Evolutionary conservation across 345 rosid genomes (phyloP).

Genomic region (Rhodamnia argentea): DNA sequence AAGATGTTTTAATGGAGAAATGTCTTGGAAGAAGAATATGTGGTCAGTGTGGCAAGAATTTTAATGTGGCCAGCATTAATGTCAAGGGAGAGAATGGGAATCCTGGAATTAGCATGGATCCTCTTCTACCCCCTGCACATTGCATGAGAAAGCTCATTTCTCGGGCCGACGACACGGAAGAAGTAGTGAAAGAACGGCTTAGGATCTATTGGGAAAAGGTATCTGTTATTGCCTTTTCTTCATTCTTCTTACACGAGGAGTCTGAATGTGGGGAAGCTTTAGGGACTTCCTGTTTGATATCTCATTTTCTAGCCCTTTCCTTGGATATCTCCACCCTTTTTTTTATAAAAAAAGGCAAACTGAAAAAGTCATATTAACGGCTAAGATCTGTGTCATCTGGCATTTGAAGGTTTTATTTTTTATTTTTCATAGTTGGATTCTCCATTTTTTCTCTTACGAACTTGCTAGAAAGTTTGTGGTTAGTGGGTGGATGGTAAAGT

Average conservation of each 20-base stretch:
- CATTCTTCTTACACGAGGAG: neutral
- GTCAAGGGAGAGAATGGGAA: constrained; percentile 64
- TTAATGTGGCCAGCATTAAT: constrained; percentile 64
- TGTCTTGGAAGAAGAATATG: constrained; percentile 94
- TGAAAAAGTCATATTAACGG: neutral
- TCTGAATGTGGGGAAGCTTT: neutral
- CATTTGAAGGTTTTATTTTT: neutral
- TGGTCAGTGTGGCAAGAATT: constrained; percentile 69
- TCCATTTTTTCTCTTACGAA: neutral
- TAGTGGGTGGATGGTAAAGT: neutral
- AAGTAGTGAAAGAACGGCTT: constrained; percentile 80
- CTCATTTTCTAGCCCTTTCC: neutral
- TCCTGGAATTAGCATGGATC: constrained; percentile 81
- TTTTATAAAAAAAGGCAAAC: neutral
- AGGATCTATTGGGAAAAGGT: constrained; percentile 70
- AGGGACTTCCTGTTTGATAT: neutral
- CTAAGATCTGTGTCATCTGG: neutral
- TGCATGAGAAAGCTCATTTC: constrained; percentile 79
- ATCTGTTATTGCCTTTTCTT: constrained; percentile 2
- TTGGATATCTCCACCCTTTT: neutral
- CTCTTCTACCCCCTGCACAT: constrained; percentile 77
- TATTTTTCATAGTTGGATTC: neutral
- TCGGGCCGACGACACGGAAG: constrained; percentile 83
- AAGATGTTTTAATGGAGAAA: constrained; percentile 77
- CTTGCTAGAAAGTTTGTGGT: neutral